Evolutionary conservation across 78 protist genomes (phyloP), one percentile per base, ranked within the genome.

Genomic region (Ministeria vibrans): DNA sequence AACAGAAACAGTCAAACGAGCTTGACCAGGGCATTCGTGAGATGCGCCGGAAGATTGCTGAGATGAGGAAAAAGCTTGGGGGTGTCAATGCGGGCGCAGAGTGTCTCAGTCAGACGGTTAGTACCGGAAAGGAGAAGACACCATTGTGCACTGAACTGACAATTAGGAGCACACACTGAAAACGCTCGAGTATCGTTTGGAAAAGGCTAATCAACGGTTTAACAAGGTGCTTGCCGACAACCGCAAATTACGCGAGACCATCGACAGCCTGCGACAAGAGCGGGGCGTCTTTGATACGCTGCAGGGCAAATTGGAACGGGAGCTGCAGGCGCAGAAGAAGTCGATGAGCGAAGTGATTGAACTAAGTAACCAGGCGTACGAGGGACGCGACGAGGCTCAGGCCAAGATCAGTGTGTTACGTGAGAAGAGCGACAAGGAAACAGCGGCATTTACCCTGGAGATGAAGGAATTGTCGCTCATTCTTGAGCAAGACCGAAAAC

Each of bases 191-290:
- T 63, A 13, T 63, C 43, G 6, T 4, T n/a, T 43, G 23, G 43
- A 28, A 85, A 36, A 86, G 86, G 23, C 77, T 88, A 39, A 64
- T 81, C 45, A 85, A 82, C n/a, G n/a, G 79, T 93, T 75, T 85
- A 93, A 93, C 75, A 85, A 82, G 46, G 91, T 88, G 9, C 79
- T 88, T 9, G 73, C 89, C 15, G 0, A n/a, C 69, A 93, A 93
- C 84, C 75, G 66, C 44, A 43, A 64, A 55, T 85, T 88, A 6
- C 87, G 93, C 3, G 94, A 87, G 44, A 6, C 53, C 30, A 93
- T 93, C 62, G 92, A 93, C 86, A 77, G 71, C 76, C 85, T 93
- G 36, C 79, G 96, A 28, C 51, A 88, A 1, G 96, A 93, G 80
- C 69, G 94, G 20, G 72, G 43, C 18, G 88, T 86, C n/a, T 93